phyloP scores from a whole-genome alignment of 768 basidiomycete genomes.

The Phlebiopsis gigantea region DNA sequence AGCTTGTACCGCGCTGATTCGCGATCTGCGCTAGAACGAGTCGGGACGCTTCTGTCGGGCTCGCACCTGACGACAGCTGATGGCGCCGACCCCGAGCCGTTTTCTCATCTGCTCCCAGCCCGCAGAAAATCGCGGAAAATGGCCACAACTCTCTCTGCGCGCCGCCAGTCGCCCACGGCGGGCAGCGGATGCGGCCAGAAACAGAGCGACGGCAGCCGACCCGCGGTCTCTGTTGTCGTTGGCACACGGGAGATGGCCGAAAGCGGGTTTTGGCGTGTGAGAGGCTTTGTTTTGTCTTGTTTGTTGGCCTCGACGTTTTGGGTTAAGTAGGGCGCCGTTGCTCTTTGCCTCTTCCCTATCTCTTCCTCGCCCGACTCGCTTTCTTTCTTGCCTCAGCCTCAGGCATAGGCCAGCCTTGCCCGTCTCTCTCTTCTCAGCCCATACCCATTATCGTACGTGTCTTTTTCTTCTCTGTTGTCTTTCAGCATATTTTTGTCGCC shows the following conservation, averaged over 20 bases:
- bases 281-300: constrained; percentile 26
- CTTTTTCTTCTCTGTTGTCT: constrained; percentile 2
- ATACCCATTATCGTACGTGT: constrained; percentile 45
- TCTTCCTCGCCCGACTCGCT: constrained; percentile 30
- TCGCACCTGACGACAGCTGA: constrained; percentile 6
- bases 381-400: constrained; percentile 20
- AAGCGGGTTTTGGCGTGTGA: constrained; percentile 8
- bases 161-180: background rate
- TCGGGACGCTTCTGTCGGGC: constrained; percentile 13
- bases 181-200: background rate
- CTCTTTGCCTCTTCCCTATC: constrained; percentile 26
- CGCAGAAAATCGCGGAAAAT: background rate
- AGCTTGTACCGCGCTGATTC: constrained; percentile 13
- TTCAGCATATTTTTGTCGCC: background rate
- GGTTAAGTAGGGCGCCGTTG: constrained; percentile 32
- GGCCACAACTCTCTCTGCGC: background rate
- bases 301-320: constrained; percentile 28
- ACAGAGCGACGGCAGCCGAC: background rate
- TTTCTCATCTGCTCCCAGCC: background rate
- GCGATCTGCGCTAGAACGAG: constrained; percentile 15
- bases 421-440: constrained; percentile 58
- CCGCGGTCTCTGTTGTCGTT: background rate
- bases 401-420: constrained; percentile 34
- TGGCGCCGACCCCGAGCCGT: background rate
- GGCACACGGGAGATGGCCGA: constrained; percentile 1